A percentile compares a stretch with the other conserved stretches of the same genome.
These are phyloP conservation scores for Spongispora temasekensis DNA, from an alignment of 1,284 basidiomycete species.

Conservation along the genomic window DNA sequence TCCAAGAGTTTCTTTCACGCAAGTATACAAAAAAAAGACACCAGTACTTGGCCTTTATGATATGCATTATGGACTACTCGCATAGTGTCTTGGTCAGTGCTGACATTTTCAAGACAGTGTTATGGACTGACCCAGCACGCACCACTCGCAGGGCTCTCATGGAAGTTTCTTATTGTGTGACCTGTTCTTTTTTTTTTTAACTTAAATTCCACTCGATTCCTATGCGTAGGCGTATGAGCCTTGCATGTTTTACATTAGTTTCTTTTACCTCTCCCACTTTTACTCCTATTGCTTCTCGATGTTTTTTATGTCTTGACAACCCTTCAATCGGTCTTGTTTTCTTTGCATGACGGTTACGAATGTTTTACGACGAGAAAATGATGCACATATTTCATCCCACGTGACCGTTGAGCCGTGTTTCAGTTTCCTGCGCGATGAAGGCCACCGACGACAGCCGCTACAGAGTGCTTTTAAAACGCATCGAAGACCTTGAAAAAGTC, in stretches of 20 bases:
- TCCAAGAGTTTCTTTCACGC: constrained; percentile 15
- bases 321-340: constrained; percentile 8
- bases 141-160: constrained; percentile 27
- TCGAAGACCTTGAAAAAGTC: constrained; percentile 65
- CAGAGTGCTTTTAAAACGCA: constrained; percentile 56
- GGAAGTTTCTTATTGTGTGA: constrained; percentile 24
- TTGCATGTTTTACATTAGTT: constrained; percentile 4
- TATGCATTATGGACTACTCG: constrained; percentile 36
- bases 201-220: constrained; percentile 21
- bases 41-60: constrained; percentile 23
- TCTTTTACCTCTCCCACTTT: constrained; percentile 6
- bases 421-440: background rate
- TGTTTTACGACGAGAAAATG: constrained; percentile 26
- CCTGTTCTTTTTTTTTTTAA: too few species aligned
- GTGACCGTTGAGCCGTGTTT: too few species aligned
- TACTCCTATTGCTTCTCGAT: constrained; percentile 9
- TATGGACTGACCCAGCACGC: constrained; percentile 20
- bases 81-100: constrained; percentile 28
- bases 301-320: constrained; percentile 13
- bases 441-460: constrained; percentile 52
- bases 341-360: constrained; percentile 27
- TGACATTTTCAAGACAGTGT: constrained; percentile 8
- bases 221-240: constrained; percentile 1
- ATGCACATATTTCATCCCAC: constrained; percentile 22
- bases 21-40: constrained; percentile 23